Evolutionary conservation across 441 rosid species (phyloP).

Genomic region (Adansonia madagascariensis): DNA sequence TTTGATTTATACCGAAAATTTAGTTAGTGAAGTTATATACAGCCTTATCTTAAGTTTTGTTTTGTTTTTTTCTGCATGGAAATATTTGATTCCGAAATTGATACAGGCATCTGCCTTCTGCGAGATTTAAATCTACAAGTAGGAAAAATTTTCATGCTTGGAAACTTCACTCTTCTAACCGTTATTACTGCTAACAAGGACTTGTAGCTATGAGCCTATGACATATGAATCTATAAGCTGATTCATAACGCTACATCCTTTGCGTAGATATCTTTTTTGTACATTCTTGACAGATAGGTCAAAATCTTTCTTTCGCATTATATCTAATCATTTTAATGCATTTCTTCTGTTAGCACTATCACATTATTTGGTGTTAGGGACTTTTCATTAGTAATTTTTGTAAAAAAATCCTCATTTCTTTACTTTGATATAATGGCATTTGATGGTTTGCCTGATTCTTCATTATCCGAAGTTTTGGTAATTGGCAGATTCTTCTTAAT

Average conservation of each 20-base stretch:
- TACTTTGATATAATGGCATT: too few species aligned
- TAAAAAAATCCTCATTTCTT: background rate
- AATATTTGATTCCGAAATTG: background rate
- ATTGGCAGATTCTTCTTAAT: slow-evolving; percentile 11
- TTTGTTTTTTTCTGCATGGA: background rate
- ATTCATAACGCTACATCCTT: background rate
- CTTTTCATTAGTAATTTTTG: background rate
- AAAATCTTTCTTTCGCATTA: background rate
- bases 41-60: background rate
- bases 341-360: background rate
- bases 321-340: background rate
- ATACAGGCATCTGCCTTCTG: background rate
- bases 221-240: background rate
- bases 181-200: background rate
- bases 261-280: background rate
- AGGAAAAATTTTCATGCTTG: background rate
- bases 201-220: background rate
- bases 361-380: background rate
- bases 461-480: background rate
- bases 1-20: background rate
- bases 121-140: too few species aligned
- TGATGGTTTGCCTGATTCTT: background rate
- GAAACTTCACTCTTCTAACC: background rate
- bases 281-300: background rate
- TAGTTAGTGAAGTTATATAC: background rate